phyloP scores from a whole-genome alignment of 2,329 filamentous ascomycete species.

The Penicillium hordei region DNA sequence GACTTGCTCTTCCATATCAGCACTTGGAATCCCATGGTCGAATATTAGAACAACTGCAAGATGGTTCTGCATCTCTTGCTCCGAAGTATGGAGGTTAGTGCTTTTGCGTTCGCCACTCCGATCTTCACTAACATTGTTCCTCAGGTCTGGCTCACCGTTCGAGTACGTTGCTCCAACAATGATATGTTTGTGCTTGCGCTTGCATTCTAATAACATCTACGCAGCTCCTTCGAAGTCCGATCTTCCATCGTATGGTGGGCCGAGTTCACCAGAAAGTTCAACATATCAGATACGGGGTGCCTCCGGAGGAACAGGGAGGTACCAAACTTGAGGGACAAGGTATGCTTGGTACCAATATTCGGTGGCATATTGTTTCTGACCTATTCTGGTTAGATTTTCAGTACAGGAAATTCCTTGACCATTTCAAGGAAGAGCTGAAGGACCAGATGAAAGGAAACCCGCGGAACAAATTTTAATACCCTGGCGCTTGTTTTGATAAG shows the following conservation, averaged over 20 bases:
- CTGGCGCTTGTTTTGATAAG: conserved; percentile 12
- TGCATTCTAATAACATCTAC: conserved; percentile 9
- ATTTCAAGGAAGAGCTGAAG: conserved; percentile 46
- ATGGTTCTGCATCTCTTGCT: conserved; percentile 34
- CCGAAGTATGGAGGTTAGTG: conserved; percentile 37
- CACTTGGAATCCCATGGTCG: neutral
- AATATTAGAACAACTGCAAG: conserved; percentile 6
- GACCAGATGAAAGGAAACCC: conserved; percentile 43
- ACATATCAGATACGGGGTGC: conserved; percentile 42
- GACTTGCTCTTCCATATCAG: neutral
- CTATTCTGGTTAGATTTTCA: conserved; percentile 22
- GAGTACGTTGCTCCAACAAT: conserved; percentile 32
- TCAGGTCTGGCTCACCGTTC: conserved; percentile 40
- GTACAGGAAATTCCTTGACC: conserved; percentile 35
- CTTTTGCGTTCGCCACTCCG: neutral
- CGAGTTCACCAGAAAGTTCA: conserved; percentile 45
- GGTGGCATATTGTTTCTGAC: conserved; percentile 5
- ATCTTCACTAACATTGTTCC: conserved; percentile 15
- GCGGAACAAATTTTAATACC: conserved; percentile 30
- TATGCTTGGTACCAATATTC: conserved; percentile 15
- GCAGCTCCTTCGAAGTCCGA: conserved; percentile 46
- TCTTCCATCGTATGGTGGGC: conserved; percentile 47
- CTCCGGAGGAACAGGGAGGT: conserved; percentile 45
- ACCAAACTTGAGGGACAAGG: conserved; percentile 41
- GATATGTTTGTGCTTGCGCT: neutral